These are phyloP conservation scores for Cotoneaster glaucophyllus DNA, from an alignment of 306 rosid species.

Conservation along the genomic window DNA sequence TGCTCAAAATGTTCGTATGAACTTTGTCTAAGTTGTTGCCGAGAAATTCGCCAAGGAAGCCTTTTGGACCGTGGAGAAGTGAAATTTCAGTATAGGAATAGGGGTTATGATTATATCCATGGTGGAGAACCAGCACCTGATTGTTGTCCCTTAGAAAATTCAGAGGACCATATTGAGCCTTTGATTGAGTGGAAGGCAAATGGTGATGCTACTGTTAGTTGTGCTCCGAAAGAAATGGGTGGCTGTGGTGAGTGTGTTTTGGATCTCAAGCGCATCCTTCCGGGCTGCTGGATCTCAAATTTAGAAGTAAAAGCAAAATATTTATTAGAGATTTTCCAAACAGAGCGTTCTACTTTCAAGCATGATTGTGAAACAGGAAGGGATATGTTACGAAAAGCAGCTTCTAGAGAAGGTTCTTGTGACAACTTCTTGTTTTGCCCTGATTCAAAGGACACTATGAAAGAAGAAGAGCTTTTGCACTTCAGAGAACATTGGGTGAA, in stretches of 20 bases:
- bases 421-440: slow-evolving; percentile 51
- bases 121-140: slow-evolving; percentile 56
- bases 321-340: slow-evolving; percentile 16
- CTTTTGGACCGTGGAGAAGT: slow-evolving; percentile 36
- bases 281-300: slow-evolving; percentile 41
- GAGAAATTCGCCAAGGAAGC: slow-evolving; percentile 53
- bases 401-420: slow-evolving; percentile 36
- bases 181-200: slow-evolving; percentile 41
- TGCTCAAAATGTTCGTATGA: slow-evolving; percentile 66
- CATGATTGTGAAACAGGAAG: slow-evolving; percentile 17
- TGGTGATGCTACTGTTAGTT: slow-evolving; percentile 43
- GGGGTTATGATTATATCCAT: slow-evolving; percentile 70
- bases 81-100: slow-evolving; percentile 51
- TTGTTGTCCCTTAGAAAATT: slow-evolving; percentile 21
- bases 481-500: slow-evolving; percentile 61
- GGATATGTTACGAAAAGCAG: slow-evolving; percentile 35
- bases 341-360: slow-evolving; percentile 15
- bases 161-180: slow-evolving; percentile 23
- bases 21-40: slow-evolving; percentile 69
- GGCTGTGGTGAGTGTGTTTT: slow-evolving; percentile 53
- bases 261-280: slow-evolving; percentile 63
- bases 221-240: slow-evolving; percentile 59
- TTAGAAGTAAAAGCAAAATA: slow-evolving; percentile 45
- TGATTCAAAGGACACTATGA: slow-evolving; percentile 27
- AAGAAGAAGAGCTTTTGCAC: slow-evolving; percentile 25